These are phyloP conservation scores for Bipolaris gigantea DNA, from an alignment of 2,329 filamentous ascomycete genomes.

Conservation along the genomic window DNA sequence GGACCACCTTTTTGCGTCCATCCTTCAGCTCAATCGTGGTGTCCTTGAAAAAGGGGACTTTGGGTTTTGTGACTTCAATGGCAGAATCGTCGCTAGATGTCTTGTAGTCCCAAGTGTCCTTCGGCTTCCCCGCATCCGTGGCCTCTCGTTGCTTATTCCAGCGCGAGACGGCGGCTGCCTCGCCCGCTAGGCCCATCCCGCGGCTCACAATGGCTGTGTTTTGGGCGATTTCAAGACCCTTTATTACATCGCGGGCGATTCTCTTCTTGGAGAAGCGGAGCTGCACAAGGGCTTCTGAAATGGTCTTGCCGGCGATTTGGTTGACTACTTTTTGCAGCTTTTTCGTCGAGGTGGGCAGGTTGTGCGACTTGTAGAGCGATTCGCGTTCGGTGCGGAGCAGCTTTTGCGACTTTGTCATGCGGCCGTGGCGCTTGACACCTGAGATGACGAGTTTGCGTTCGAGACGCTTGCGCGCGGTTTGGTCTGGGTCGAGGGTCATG, in stretches of 20 bases:
- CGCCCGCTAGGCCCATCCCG: constrained; percentile 75
- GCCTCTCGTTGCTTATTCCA: constrained; percentile 23
- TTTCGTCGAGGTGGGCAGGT: constrained; percentile 84
- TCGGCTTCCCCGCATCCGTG: constrained; percentile 15
- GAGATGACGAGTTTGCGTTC: constrained; percentile 83
- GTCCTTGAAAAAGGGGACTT: constrained; percentile 37
- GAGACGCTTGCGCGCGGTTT: constrained; percentile 70
- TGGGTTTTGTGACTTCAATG: constrained; percentile 5
- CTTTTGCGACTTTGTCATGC: constrained; percentile 66
- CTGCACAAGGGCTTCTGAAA: constrained; percentile 90
- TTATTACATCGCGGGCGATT: constrained; percentile 76
- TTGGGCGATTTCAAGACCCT: constrained; percentile 77
- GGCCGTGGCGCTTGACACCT: constrained; percentile 68
- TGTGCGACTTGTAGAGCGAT: constrained; percentile 64
- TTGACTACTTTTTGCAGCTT: constrained; percentile 84
- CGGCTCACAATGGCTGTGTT: constrained; percentile 77
- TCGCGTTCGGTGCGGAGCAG: constrained; percentile 68
- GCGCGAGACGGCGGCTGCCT: constrained; percentile 20
- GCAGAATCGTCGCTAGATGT: constrained; percentile 13
- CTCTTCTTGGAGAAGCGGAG: constrained; percentile 97
- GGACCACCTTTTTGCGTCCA: constrained; percentile 70
- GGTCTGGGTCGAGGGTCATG: constrained; percentile 69
- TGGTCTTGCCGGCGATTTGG: constrained; percentile 89
- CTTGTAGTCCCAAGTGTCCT: constrained; percentile 16
- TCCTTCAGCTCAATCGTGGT: constrained; percentile 72